Base-by-base conservation (phyloP, 345 rosid genomes). In the Aurinia saxatilis region DNA sequence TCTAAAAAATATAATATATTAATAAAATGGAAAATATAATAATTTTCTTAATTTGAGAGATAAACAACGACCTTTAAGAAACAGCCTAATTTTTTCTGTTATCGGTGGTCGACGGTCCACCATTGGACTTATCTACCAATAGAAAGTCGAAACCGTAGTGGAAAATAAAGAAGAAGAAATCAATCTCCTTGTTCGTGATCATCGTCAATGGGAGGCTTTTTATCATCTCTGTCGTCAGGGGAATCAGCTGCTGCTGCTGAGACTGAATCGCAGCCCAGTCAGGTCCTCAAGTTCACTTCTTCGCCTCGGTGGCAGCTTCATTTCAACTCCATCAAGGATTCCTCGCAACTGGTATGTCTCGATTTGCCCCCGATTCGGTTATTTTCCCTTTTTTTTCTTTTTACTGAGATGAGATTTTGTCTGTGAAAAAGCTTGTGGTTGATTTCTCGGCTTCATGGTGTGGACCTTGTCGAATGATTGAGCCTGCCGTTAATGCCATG, bases 361-460 rank as follows among this genome's bases (percentile, higher is more conserved):
- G 33, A 11, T 10, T n/a, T n/a, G n/a, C n/a, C n/a, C n/a, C 39
- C 19, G 13, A 14, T 38, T 31, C 15, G 25, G 16, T 47, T 45
- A 33, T 8, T 34, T 5, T 58, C n/a, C n/a, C 5, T 27, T 27
- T 27, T 27, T 3, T 0, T 27, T 27, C 0, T 5, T 27, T 2
- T 3, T 2, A 39, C 38, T 41, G 33, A 57, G 49, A 65, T 48
- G 29, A 57, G 8, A 18, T 12, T 44, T 3, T 25, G 12, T 23
- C 8, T 9, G 3, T 25, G 50, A 8, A 49, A n/a, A 57, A 87
- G 88, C 51, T 82, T 86, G 87, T 85, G 73, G 72, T 85, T 21
- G 93, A 92, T 66, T 92, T 89, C 68, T 71, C 93, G 16, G 96
- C 96, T 6, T 29, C 84, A 0, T 89, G 96, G 98, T 92, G 98